Conservation (phyloP, 805 yeast species). For the Hanseniaspora lindneri region DNA sequence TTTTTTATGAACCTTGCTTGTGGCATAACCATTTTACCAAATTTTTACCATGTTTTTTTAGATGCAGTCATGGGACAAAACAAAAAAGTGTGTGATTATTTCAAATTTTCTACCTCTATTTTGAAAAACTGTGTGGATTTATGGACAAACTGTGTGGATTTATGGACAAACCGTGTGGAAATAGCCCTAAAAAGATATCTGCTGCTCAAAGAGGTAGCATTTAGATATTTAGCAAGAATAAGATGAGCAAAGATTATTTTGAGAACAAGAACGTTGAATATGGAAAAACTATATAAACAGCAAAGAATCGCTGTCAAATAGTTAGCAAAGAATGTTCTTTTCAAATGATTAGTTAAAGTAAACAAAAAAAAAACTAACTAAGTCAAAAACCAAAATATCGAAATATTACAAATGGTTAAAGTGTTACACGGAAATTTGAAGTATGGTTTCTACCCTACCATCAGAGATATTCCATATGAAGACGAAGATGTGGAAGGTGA, state of each 20-base stretch:
- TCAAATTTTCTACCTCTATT: not conserved
- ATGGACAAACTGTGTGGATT: not conserved
- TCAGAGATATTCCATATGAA: conserved; percentile 25
- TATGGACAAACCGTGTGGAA: not conserved
- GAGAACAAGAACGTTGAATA: too few species aligned
- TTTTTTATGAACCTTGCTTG: too few species aligned
- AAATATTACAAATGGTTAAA: conserved; percentile 20
- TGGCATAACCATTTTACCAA: too few species aligned
- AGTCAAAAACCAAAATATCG: too few species aligned
- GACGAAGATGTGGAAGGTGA: not conserved
- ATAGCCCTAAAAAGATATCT: too few species aligned
- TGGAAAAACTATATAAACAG: too few species aligned
- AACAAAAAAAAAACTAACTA: not conserved
- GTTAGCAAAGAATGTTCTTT: too few species aligned
- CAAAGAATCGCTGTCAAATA: too few species aligned
- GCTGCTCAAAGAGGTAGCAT: too few species aligned
- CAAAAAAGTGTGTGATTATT: not conserved
- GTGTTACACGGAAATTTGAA: conserved; percentile 26
- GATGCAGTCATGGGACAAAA: not conserved
- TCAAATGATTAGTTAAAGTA: too few species aligned
- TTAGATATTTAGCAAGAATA: too few species aligned
- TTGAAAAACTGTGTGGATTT: not conserved
- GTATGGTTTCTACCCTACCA: conserved; percentile 29
- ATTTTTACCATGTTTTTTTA: not conserved
- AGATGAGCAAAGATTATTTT: not conserved